Evolutionary conservation across 768 basidiomycete species (phyloP).

Genomic region (Mycena indigotica): DNA sequence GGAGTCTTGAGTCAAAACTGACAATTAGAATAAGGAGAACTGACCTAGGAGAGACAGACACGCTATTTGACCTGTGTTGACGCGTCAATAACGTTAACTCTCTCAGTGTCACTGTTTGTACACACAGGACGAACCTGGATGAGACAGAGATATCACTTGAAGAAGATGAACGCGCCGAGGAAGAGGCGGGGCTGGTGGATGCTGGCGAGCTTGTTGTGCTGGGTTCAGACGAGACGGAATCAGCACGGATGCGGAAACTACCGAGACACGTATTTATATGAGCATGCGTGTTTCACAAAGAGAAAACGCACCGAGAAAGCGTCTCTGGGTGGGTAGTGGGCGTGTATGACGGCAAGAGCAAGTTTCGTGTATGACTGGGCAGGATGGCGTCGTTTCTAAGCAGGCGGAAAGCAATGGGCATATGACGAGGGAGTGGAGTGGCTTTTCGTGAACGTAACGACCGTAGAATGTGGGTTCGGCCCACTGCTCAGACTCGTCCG

Average conservation of each 20-base stretch:
- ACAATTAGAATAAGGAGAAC: not conserved
- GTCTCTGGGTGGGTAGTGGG: not conserved
- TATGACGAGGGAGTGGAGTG: not conserved
- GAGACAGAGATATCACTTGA: not conserved
- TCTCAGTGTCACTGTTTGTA: not conserved
- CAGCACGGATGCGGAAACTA: not conserved
- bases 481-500: too few relatives aligned
- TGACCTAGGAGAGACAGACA: not conserved
- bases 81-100: not conserved
- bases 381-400: not conserved
- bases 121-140: not conserved
- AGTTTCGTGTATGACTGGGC: not conserved
- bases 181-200: slow-evolving; percentile 1
- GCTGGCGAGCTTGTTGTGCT: not conserved
- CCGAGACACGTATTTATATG: not conserved
- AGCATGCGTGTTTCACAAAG: not conserved
- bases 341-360: not conserved
- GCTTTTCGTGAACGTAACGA: not conserved
- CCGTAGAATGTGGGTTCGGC: not conserved
- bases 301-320: not conserved
- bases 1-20: not conserved
- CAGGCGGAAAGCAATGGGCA: not conserved
- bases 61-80: not conserved
- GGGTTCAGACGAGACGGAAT: not conserved
- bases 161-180: not conserved